phyloP scores from a whole-genome alignment of 1,139 yeast species.

The Yamadazyma conglobata region DNA sequence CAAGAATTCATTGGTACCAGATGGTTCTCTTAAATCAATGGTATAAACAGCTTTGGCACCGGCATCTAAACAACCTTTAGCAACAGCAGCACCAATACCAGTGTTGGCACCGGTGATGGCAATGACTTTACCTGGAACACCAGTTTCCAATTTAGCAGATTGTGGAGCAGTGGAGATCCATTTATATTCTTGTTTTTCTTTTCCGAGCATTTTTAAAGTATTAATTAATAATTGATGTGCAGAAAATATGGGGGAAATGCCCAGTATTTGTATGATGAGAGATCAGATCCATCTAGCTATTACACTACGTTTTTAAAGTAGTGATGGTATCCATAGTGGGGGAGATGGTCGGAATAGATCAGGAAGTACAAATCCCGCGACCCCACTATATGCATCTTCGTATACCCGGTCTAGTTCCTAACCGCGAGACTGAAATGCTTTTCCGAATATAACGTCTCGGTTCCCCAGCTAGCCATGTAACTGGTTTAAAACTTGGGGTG shows the following conservation, averaged over 20 bases:
- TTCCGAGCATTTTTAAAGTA: slow-evolving; percentile 12
- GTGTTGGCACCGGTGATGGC: slow-evolving; percentile 34
- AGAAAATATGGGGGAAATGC: too few relatives aligned
- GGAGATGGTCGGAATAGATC: too few relatives aligned
- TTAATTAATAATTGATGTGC: too few relatives aligned
- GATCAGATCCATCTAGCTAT: too few relatives aligned
- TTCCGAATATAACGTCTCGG: not conserved
- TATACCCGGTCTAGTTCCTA: not conserved
- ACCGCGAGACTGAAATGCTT: too few relatives aligned
- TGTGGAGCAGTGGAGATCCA: slow-evolving; percentile 10
- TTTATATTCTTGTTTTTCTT: slow-evolving; percentile 11
- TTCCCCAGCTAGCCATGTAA: too few relatives aligned
- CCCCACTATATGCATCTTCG: not conserved
- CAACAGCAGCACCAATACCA: slow-evolving; percentile 71
- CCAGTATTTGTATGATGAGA: too few relatives aligned
- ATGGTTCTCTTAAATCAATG: slow-evolving; percentile 11
- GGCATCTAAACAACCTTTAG: slow-evolving; percentile 22
- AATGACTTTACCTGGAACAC: slow-evolving; percentile 20
- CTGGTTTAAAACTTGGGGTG: too few relatives aligned
- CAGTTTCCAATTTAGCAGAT: slow-evolving; percentile 8
- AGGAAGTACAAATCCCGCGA: slow-evolving; percentile 6
- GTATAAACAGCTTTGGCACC: slow-evolving; percentile 12
- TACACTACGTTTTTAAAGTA: too few relatives aligned
- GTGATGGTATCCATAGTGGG: too few relatives aligned
- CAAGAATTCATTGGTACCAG: slow-evolving; percentile 10